phyloP scores from a whole-genome alignment of 2,329 filamentous ascomycete genomes.

The Septoria petroselini region DNA sequence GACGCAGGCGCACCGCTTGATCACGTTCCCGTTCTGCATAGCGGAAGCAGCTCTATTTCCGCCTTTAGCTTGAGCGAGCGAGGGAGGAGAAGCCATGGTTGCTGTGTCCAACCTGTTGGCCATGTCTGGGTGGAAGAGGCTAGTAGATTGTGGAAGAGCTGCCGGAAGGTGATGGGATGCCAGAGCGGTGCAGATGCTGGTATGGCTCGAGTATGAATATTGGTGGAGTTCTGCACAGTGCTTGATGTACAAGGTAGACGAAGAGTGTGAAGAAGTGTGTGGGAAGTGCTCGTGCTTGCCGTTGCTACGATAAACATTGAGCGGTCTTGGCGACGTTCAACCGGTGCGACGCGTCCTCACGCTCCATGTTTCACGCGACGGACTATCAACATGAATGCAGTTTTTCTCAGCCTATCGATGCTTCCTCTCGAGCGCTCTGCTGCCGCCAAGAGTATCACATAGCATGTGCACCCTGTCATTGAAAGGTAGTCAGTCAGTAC shows the following conservation, averaged over 20 bases:
- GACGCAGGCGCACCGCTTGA: constrained; percentile 44
- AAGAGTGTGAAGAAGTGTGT: not conserved
- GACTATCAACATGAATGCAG: too few species aligned
- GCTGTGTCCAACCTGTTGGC: constrained; percentile 34
- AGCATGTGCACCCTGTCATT: too few species aligned
- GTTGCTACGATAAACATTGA: constrained; percentile 10
- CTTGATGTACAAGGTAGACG: not conserved
- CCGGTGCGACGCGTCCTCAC: too few species aligned
- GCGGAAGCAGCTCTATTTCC: constrained; percentile 24
- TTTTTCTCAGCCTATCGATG: too few species aligned
- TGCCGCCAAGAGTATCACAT: too few species aligned
- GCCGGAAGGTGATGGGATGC: not conserved
- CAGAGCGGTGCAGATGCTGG: constrained; percentile 3
- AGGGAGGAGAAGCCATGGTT: constrained; percentile 33
- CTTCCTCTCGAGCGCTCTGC: too few species aligned
- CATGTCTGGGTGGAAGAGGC: constrained; percentile 25
- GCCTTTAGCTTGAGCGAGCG: constrained; percentile 35
- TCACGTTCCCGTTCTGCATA: constrained; percentile 43
- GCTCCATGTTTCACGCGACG: too few species aligned
- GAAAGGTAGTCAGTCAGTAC: not conserved
- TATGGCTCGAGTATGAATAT: constrained; percentile 7
- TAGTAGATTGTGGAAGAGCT: not conserved
- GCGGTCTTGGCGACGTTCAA: too few species aligned
- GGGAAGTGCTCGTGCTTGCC: constrained; percentile 6
- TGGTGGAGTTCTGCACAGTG: not conserved